phyloP scores from a whole-genome alignment of 1,139 yeast species.

The Geotrichum citri-aurantii region DNA sequence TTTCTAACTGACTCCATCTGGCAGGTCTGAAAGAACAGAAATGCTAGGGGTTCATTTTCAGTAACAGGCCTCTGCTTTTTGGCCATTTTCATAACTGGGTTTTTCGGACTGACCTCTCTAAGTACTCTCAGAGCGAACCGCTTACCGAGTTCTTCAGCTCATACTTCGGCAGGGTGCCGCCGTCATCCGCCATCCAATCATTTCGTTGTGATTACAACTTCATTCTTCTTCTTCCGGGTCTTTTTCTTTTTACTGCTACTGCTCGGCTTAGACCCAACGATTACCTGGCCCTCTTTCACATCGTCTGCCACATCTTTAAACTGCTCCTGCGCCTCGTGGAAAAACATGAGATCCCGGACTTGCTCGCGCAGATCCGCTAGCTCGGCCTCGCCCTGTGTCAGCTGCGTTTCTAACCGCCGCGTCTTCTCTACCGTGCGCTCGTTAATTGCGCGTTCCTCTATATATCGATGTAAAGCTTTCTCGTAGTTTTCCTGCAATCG shows the following conservation, averaged over 20 bases:
- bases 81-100: too few relatives aligned
- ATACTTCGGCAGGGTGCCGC: too few relatives aligned
- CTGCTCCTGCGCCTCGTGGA: constrained; percentile 65
- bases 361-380: constrained; percentile 52
- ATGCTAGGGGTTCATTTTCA: too few relatives aligned
- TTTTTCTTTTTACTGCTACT: background rate
- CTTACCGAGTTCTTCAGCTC: too few relatives aligned
- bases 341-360: constrained; percentile 76
- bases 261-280: constrained; percentile 36
- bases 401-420: constrained; percentile 43
- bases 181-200: background rate
- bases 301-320: constrained; percentile 66
- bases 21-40: background rate
- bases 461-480: constrained; percentile 33
- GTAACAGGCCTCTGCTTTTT: too few relatives aligned
- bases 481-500: constrained; percentile 28
- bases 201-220: background rate
- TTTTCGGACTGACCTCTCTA: too few relatives aligned
- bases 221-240: background rate
- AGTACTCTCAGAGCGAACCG: too few relatives aligned
- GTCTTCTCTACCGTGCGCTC: constrained; percentile 55
- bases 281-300: constrained; percentile 63
- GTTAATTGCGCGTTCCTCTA: constrained; percentile 49
- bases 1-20: background rate
- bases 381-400: constrained; percentile 40